Evolutionary conservation across 768 basidiomycete genomes (phyloP).

Genomic region (Mycena sanguinolenta): DNA sequence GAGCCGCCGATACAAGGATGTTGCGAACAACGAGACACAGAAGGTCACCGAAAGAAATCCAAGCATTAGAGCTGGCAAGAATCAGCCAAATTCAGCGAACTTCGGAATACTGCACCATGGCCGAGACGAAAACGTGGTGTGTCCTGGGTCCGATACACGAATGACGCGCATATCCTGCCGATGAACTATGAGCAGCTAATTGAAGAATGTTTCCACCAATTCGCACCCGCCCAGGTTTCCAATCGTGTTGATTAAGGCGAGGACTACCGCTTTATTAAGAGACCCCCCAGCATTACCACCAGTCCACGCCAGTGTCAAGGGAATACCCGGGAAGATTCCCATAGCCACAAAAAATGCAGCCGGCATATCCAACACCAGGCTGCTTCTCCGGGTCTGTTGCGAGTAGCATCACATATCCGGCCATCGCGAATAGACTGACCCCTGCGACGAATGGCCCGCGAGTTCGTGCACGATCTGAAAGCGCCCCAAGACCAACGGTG

Average conservation of each 20-base stretch:
- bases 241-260: slow-evolving; percentile 67
- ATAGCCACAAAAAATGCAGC: slow-evolving; percentile 63
- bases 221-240: slow-evolving; percentile 65
- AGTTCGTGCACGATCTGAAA: slow-evolving; percentile 47
- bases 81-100: background rate
- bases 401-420: slow-evolving; percentile 60
- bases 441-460: slow-evolving; percentile 59
- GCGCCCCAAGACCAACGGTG: slow-evolving; percentile 46
- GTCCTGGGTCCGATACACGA: slow-evolving; percentile 53
- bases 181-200: too few species aligned
- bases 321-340: slow-evolving; percentile 66
- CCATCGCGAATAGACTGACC: slow-evolving; percentile 51
- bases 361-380: slow-evolving; percentile 59
- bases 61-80: slow-evolving; percentile 37
- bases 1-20: slow-evolving; percentile 62
- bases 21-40: slow-evolving; percentile 55
- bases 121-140: slow-evolving; percentile 55
- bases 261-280: slow-evolving; percentile 61
- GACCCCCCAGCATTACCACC: slow-evolving; percentile 70
- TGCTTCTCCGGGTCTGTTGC: slow-evolving; percentile 42
- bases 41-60: slow-evolving; percentile 55
- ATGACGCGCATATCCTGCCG: slow-evolving; percentile 58
- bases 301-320: slow-evolving; percentile 66
- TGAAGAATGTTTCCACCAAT: too few species aligned
- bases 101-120: slow-evolving; percentile 43